phyloP scores from a whole-genome alignment of 208 protist species.

The Acanthamoeba divionensis region DNA sequence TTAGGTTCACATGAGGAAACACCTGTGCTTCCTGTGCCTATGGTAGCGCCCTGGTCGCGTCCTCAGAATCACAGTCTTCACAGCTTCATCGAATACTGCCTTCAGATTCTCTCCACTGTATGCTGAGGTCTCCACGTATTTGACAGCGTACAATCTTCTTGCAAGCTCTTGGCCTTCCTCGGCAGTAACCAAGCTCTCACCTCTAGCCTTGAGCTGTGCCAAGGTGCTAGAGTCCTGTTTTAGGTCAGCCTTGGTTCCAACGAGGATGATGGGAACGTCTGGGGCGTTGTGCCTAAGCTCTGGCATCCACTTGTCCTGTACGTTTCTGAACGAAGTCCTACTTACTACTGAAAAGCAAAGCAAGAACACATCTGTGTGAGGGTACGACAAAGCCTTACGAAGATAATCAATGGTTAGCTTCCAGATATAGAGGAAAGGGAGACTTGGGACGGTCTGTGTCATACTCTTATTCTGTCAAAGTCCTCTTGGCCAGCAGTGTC shows the following conservation, averaged over 20 bases:
- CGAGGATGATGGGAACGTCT: constrained; percentile 87
- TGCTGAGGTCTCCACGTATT: constrained; percentile 70
- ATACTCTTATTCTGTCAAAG: constrained; percentile 89
- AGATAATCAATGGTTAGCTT: constrained; percentile 82
- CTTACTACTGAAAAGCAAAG: constrained; percentile 84
- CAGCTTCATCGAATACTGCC: constrained; percentile 63
- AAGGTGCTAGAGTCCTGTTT: constrained; percentile 4
- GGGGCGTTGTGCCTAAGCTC: constrained; percentile 85
- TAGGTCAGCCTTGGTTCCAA: constrained; percentile 92
- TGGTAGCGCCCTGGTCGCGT: too few relatives aligned
- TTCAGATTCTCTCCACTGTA: constrained; percentile 63
- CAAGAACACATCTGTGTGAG: constrained; percentile 82
- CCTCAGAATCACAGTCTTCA: constrained; percentile 50
- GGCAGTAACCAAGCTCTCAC: not conserved
- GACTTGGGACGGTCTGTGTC: too few relatives aligned
- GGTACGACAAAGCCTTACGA: constrained; percentile 87
- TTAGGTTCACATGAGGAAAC: constrained; percentile 28
- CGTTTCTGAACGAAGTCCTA: constrained; percentile 81
- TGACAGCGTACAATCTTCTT: constrained; percentile 12
- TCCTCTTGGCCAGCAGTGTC: constrained; percentile 92
- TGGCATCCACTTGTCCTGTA: constrained; percentile 84
- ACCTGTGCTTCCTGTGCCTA: constrained; percentile 6
- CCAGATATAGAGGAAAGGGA: constrained; percentile 86
- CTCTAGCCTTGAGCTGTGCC: not conserved
- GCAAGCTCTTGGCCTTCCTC: constrained; percentile 40